Evolutionary conservation across 768 basidiomycete genomes (phyloP).

Genomic region (Saitozyma podzolica): DNA sequence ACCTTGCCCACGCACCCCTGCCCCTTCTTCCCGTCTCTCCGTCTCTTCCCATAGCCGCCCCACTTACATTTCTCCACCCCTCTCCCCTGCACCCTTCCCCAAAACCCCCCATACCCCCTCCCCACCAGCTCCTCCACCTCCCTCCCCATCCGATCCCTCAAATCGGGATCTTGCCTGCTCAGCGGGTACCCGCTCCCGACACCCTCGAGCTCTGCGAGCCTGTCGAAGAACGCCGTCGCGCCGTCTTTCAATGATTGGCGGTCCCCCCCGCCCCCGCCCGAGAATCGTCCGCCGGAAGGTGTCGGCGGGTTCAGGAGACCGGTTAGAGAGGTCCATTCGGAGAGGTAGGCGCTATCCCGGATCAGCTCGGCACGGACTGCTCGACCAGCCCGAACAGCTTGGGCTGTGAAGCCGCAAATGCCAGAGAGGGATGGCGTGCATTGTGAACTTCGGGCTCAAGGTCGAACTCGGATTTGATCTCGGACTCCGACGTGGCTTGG

Average conservation of each 20-base stretch:
- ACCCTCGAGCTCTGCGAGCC: constrained; percentile 40
- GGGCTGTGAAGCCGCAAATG: background rate
- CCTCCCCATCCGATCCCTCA: constrained; percentile 40
- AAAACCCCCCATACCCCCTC: constrained; percentile 35
- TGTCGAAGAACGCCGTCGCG: constrained; percentile 41
- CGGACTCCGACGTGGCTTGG: too few species aligned
- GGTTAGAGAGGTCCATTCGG: constrained; percentile 32
- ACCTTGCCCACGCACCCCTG: too few species aligned
- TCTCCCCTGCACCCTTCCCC: constrained; percentile 34
- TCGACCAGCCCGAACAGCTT: background rate
- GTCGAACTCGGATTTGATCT: too few species aligned
- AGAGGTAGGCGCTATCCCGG: constrained; percentile 30
- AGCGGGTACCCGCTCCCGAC: constrained; percentile 36
- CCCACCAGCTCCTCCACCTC: constrained; percentile 40
- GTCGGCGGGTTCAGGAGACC: constrained; percentile 20
- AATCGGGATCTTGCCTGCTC: constrained; percentile 43
- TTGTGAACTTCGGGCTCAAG: background rate
- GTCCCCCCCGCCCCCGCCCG: constrained; percentile 22
- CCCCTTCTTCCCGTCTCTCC: too few species aligned
- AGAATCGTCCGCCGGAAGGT: constrained; percentile 31
- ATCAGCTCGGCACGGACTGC: background rate
- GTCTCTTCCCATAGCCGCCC: too few species aligned
- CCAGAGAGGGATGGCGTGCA: too few species aligned
- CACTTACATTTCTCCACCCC: constrained; percentile 49
- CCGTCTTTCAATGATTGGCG: constrained; percentile 44